Percentiles rank a stretch among this genome's conserved stretches.
phyloP scores from a whole-genome alignment of 2,329 filamentous ascomycete species.

The Cytospora piceae region DNA sequence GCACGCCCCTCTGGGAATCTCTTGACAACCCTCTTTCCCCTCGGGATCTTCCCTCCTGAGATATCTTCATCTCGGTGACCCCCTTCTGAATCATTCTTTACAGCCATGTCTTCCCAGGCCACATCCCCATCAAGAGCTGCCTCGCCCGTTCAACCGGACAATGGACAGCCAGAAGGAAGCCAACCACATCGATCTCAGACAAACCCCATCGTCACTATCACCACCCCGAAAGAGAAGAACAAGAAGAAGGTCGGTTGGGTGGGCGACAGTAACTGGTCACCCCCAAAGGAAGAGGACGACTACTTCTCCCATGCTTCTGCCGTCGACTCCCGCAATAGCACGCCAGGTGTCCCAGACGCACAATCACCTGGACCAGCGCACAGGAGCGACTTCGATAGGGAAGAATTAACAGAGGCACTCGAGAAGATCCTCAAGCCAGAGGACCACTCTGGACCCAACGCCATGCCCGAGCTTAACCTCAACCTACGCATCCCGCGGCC shows the following conservation, averaged over 20 bases:
- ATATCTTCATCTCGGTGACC: constrained; percentile 24
- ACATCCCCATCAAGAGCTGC: constrained; percentile 19
- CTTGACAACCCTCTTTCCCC: background rate
- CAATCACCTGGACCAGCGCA: constrained; percentile 18
- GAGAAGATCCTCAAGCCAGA: constrained; percentile 34
- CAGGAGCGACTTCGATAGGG: constrained; percentile 36
- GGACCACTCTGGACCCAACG: constrained; percentile 28
- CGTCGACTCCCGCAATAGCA: constrained; percentile 30
- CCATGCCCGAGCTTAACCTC: constrained; percentile 12
- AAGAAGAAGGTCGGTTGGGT: constrained; percentile 39
- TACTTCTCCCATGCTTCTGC: constrained; percentile 29
- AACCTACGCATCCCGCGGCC: constrained; percentile 34
- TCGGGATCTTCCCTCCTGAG: constrained; percentile 9
- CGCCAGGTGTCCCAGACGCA: constrained; percentile 21
- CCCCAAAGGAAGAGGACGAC: constrained; percentile 25
- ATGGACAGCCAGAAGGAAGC: constrained; percentile 16
- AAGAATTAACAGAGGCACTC: constrained; percentile 35
- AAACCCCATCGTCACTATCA: constrained; percentile 25
- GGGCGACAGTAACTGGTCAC: constrained; percentile 29
- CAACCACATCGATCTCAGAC: constrained; percentile 1
- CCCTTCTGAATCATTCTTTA: background rate
- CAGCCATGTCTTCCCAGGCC: constrained; percentile 19
- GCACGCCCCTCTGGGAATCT: constrained; percentile 19
- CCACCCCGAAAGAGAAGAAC: constrained; percentile 30
- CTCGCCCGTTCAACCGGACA: background rate